These are phyloP conservation scores for Aotearoamyces nothofagi DNA, from an alignment of 2,329 filamentous ascomycete genomes.

Conservation along the genomic window DNA sequence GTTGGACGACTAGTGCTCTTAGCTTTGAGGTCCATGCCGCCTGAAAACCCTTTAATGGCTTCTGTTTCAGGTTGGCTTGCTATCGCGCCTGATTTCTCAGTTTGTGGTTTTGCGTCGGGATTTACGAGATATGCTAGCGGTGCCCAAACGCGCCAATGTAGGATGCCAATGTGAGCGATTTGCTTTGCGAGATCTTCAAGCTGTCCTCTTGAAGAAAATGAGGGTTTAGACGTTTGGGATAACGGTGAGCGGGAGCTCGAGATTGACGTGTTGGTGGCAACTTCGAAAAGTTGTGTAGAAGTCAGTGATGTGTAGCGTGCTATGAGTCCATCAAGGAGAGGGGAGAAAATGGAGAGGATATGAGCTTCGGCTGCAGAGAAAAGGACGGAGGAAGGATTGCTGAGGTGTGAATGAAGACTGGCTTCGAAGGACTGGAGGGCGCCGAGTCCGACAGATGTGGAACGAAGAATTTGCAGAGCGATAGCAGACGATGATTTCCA, in stretches of 20 bases:
- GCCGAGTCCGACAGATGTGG: slow-evolving; percentile 15
- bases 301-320: slow-evolving; percentile 15
- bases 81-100: too few species aligned
- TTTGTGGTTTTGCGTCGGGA: slow-evolving; percentile 14
- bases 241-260: not conserved
- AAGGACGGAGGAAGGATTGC: slow-evolving; percentile 12
- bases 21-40: too few species aligned
- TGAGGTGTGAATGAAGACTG: slow-evolving; percentile 16
- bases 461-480: slow-evolving; percentile 19
- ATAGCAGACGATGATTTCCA: slow-evolving; percentile 15
- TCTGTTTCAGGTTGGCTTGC: too few species aligned
- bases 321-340: slow-evolving; percentile 15
- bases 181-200: slow-evolving; percentile 58
- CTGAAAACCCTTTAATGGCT: too few species aligned
- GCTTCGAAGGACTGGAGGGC: slow-evolving; percentile 17
- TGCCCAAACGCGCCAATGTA: slow-evolving; percentile 87
- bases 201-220: too few species aligned
- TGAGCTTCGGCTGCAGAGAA: slow-evolving; percentile 16
- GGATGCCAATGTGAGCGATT: slow-evolving; percentile 65
- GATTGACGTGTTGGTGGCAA: slow-evolving; percentile 11
- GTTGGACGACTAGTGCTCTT: too few species aligned
- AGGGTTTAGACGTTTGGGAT: not conserved
- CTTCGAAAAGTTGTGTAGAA: slow-evolving; percentile 18
- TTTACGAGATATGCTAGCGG: slow-evolving; percentile 48
- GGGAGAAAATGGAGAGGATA: slow-evolving; percentile 13